Percentiles rank a stretch among this genome's conserved stretches.
Conservation (phyloP, 2,329 filamentous ascomycete species). For the Colletotrichum cereale region DNA sequence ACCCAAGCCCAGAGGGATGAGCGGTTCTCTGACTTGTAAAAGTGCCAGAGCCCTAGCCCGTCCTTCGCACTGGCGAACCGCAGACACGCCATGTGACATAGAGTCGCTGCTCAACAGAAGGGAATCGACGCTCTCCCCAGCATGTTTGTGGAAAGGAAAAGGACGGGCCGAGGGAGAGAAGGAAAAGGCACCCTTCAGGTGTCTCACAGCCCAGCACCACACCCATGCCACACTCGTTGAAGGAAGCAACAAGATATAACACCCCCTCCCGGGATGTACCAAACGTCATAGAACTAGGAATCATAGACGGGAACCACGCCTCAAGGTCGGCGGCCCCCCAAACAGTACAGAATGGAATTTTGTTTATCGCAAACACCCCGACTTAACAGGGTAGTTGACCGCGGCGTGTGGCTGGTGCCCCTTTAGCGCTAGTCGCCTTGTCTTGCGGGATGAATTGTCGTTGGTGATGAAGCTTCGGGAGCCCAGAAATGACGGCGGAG, state of each 20-base stretch:
- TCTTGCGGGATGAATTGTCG: background rate
- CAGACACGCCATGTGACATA: too few species aligned
- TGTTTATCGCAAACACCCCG: background rate
- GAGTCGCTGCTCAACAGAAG: background rate
- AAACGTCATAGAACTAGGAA: background rate
- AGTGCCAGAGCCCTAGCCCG: background rate
- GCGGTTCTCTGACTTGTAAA: background rate
- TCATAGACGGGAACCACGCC: background rate
- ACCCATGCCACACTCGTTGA: background rate
- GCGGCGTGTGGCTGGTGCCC: background rate
- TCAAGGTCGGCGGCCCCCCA: background rate
- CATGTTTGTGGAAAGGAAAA: background rate
- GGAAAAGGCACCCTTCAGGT: background rate
- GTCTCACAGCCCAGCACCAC: background rate
- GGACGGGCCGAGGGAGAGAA: background rate
- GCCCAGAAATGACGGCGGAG: background rate
- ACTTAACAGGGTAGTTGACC: background rate
- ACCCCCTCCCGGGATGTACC: background rate
- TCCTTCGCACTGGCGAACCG: background rate
- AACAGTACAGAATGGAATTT: background rate
- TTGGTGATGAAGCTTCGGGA: background rate
- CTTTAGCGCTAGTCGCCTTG: background rate
- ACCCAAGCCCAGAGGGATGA: background rate
- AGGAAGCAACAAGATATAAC: background rate
- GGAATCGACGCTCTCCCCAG: background rate